Evolutionary conservation across 768 basidiomycete genomes (phyloP).

Genomic region (Amanita rubescens): DNA sequence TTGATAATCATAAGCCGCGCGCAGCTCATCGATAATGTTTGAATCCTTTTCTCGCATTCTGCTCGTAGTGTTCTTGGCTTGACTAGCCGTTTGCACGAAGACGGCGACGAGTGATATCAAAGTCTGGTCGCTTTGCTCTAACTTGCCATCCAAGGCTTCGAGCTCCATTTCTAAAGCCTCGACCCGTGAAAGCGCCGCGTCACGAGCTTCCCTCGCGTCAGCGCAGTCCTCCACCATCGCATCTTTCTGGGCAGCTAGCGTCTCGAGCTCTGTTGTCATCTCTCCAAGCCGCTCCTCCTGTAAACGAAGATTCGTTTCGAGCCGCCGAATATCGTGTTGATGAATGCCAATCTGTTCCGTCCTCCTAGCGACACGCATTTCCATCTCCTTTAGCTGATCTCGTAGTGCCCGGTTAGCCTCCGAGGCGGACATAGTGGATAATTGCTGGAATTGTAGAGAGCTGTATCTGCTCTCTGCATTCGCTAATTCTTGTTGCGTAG

Average conservation of each 20-base stretch:
- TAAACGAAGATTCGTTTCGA: slow-evolving; percentile 67
- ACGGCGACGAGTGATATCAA: slow-evolving; percentile 32
- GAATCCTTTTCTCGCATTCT: background rate
- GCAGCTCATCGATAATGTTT: background rate
- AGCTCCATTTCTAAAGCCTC: slow-evolving; percentile 60
- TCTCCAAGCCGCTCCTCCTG: slow-evolving; percentile 71
- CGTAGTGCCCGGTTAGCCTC: slow-evolving; percentile 50
- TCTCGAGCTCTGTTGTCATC: slow-evolving; percentile 64
- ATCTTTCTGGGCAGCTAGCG: slow-evolving; percentile 56
- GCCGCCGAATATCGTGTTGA: slow-evolving; percentile 69
- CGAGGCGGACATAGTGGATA: slow-evolving; percentile 52
- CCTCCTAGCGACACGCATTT: slow-evolving; percentile 52
- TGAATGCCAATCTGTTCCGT: slow-evolving; percentile 73
- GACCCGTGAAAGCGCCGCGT: slow-evolving; percentile 46
- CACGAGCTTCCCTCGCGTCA: slow-evolving; percentile 65
- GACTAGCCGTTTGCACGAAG: slow-evolving; percentile 27
- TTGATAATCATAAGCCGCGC: background rate
- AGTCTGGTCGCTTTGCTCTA: slow-evolving; percentile 25
- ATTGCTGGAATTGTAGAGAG: slow-evolving; percentile 56
- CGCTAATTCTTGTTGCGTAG: slow-evolving; percentile 44
- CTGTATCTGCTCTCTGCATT: slow-evolving; percentile 56
- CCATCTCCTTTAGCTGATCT: slow-evolving; percentile 62
- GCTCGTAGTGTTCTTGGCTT: slow-evolving; percentile 14
- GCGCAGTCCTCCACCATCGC: slow-evolving; percentile 85
- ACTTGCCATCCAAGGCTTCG: slow-evolving; percentile 31